Base-by-base conservation (phyloP, 2,329 filamentous ascomycete species). In the Trichoderma sp. region DNA sequence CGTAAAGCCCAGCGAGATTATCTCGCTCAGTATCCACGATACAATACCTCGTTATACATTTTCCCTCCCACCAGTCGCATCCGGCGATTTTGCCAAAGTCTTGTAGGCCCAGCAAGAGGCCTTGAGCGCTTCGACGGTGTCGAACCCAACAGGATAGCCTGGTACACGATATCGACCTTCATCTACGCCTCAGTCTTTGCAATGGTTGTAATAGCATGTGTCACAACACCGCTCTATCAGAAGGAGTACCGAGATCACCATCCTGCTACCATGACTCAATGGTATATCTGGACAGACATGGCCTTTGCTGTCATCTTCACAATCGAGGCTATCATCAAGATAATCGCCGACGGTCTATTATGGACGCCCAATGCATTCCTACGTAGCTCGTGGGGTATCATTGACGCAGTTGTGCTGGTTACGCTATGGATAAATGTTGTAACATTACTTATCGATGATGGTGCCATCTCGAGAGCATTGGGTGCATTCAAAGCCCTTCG, bases 311-410 rank as follows among this genome's bases (percentile, higher is more conserved):
- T 92, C 2, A 82, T 99, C 15, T 99, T 99, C 82, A 92, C 92
- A 0, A 79, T 93, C 7, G 96, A 99, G 81, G 94, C 95, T 0
- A 78, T 90, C 6, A 95, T 99, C 83, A 99, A 99, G 81, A 91
- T 97, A 70, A 90, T 99, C 76, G 96, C 96, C 0, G 96, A 99
- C 82, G 96, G 96, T 8, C 92, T 97, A 77, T 92, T 98, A 80
- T 98, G 93, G 89, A 98, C 96, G 0, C 96, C 96, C 0, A 98
- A 99, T 81, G 97, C 97, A 3, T 99, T 97, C 79, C 94, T 98
- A 80, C 91, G 96, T 77, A 95, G 95, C 78, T 95, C 95, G 0
- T 99, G 96, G 96, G 97, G 96, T 7, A 91, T 97, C 73, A 98
- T 99, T 75, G 96, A 99, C 79, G 94, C 92, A 0, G 82, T 98